Evolutionary conservation across 345 rosid genomes (phyloP).

Genomic region (Rhizophora apiculata): DNA sequence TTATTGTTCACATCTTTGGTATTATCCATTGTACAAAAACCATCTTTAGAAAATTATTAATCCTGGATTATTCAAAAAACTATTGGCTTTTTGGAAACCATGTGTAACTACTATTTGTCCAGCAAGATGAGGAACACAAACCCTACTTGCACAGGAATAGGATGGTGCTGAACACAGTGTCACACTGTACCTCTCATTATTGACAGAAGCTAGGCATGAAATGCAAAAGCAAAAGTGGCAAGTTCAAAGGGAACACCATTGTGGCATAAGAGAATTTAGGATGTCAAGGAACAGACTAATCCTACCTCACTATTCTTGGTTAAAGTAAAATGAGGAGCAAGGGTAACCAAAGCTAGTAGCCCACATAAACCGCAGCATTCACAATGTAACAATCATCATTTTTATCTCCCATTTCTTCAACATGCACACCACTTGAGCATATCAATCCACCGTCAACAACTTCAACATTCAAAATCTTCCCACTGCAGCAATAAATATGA

Average conservation of each 20-base stretch:
- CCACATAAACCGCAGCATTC: constrained; percentile 84
- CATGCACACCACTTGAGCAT: constrained; percentile 79
- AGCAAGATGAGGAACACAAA: neutral
- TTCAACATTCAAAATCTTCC: constrained; percentile 60
- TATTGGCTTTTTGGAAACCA: neutral
- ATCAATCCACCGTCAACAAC: constrained; percentile 88
- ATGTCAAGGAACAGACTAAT: too few relatives aligned
- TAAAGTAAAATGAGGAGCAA: neutral
- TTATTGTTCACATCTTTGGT: neutral
- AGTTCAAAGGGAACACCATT: neutral
- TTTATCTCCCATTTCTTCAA: constrained; percentile 95
- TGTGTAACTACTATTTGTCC: neutral
- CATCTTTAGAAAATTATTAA: too few relatives aligned
- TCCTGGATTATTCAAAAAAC: too few relatives aligned
- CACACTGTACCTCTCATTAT: neutral
- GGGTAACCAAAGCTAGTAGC: constrained; percentile 43
- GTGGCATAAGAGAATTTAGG: too few relatives aligned
- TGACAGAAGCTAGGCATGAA: neutral
- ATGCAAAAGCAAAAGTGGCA: neutral
- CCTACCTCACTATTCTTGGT: constrained; percentile 20
- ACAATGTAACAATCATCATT: constrained; percentile 90
- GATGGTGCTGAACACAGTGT: too few relatives aligned
- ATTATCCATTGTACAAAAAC: neutral
- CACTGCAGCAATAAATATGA: constrained; percentile 35
- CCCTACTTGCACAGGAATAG: too few relatives aligned